Evolutionary conservation across 1,284 basidiomycete genomes (phyloP).

Genomic region (Austroboletus novae-zelandiae): DNA sequence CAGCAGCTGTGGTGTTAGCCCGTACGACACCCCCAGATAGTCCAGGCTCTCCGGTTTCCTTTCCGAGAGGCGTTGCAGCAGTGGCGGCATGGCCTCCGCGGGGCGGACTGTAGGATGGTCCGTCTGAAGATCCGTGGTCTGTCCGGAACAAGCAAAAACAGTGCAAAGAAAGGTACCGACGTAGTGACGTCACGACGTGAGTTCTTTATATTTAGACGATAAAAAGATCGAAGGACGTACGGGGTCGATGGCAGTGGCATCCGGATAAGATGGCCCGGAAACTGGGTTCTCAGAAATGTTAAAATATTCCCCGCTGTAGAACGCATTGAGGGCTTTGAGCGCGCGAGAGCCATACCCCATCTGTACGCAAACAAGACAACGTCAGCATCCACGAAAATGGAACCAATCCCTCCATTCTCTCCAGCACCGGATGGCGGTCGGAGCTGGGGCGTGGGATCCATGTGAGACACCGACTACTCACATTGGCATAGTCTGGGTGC

Average conservation of each 20-base stretch:
- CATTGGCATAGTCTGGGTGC: slow-evolving; percentile 93
- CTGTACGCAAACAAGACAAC: slow-evolving; percentile 37
- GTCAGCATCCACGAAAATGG: slow-evolving; percentile 5
- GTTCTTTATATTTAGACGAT: neutral
- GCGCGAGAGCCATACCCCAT: slow-evolving; percentile 99
- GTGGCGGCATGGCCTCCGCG: slow-evolving; percentile 83
- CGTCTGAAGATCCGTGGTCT: slow-evolving; percentile 58
- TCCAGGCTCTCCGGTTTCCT: slow-evolving; percentile 89
- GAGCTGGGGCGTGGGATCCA: no score
- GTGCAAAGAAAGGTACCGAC: neutral
- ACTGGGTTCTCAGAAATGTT: slow-evolving; percentile 73
- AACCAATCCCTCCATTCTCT: neutral
- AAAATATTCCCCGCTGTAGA: slow-evolving; percentile 92
- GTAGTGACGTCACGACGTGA: neutral
- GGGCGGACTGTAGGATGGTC: slow-evolving; percentile 79
- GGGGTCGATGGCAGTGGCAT: slow-evolving; percentile 57
- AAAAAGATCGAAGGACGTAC: slow-evolving; percentile 40
- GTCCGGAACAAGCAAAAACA: neutral
- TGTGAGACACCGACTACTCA: slow-evolving; percentile 37
- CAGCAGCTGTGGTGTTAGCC: slow-evolving; percentile 85
- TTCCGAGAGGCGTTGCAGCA: slow-evolving; percentile 90
- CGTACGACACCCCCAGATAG: slow-evolving; percentile 96
- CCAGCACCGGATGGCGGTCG: neutral
- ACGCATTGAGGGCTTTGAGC: slow-evolving; percentile 82
- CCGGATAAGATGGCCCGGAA: slow-evolving; percentile 58